A percentile compares a stretch with the other conserved stretches of the same genome.
phyloP scores from a whole-genome alignment of 1,284 basidiomycete genomes.

The Melampsora americana region DNA sequence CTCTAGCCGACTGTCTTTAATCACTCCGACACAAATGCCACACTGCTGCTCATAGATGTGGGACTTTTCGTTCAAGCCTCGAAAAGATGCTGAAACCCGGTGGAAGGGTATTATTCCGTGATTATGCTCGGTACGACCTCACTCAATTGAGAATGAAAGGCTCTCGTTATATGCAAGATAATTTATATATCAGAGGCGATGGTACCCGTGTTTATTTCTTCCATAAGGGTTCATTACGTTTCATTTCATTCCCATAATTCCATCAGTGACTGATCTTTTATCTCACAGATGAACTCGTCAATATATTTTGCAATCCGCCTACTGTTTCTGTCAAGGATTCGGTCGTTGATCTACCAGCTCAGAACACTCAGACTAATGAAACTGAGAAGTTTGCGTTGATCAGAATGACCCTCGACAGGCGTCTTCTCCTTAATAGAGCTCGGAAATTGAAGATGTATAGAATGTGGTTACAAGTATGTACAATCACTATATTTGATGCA shows the following conservation, averaged over 20 bases:
- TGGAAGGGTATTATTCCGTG: conserved; percentile 78
- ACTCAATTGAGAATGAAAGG: conserved; percentile 90
- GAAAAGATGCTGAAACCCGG: conserved; percentile 80
- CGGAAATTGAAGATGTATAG: conserved; percentile 90
- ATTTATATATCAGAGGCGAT: conserved; percentile 91
- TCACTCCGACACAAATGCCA: not conserved
- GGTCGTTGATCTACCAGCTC: not conserved
- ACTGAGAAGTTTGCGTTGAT: conserved; percentile 61
- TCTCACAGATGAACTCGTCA: conserved; percentile 69
- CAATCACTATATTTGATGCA: too few relatives aligned
- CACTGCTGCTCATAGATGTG: not conserved
- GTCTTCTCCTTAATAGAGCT: conserved; percentile 87
- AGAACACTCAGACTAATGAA: not conserved
- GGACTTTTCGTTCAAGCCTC: not conserved
- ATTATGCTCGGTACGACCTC: conserved; percentile 92
- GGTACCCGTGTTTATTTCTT: conserved; percentile 97
- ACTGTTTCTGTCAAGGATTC: not conserved
- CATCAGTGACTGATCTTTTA: not conserved
- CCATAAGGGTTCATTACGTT: conserved; percentile 64
- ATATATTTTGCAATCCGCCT: conserved; percentile 67
- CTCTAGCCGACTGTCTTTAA: not conserved
- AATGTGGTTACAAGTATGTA: conserved; percentile 51
- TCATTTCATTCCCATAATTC: not conserved
- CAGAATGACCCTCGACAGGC: conserved; percentile 78
- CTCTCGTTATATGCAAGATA: conserved; percentile 73